A percentile compares a stretch with the other conserved stretches of the same genome.
These are phyloP conservation scores for Zygosaccharomyces rouxii DNA, from an alignment of 805 yeast species.

Conservation along the genomic window DNA sequence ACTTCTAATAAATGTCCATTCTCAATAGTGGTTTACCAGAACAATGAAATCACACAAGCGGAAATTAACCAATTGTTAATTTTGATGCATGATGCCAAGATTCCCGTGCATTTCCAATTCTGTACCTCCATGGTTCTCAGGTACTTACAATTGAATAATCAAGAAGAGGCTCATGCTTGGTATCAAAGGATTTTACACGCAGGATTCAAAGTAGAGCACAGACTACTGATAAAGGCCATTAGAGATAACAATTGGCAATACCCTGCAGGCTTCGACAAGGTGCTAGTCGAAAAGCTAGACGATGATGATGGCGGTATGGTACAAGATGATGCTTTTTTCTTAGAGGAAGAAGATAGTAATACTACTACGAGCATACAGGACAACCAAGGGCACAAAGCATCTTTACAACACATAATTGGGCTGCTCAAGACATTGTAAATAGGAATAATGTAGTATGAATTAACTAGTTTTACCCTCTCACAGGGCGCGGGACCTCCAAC, in stretches of 20 bases:
- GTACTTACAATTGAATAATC: constrained; percentile 15
- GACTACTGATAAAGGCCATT: constrained; percentile 16
- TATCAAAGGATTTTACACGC: constrained; percentile 24
- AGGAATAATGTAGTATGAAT: neutral
- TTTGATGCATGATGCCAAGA: constrained; percentile 22
- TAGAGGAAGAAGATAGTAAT: constrained; percentile 8
- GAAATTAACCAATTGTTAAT: constrained; percentile 19
- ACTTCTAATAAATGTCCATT: constrained; percentile 23
- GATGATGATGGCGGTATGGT: neutral
- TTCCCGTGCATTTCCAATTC: constrained; percentile 26
- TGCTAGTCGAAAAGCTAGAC: constrained; percentile 13
- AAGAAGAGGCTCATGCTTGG: constrained; percentile 28
- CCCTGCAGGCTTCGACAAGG: constrained; percentile 19
- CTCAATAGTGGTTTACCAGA: constrained; percentile 24
- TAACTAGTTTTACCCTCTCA: neutral
- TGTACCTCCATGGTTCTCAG: constrained; percentile 27
- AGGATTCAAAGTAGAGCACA: constrained; percentile 24
- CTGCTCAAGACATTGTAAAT: constrained; percentile 6
- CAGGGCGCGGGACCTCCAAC: neutral
- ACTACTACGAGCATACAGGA: neutral
- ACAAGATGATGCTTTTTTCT: constrained; percentile 8
- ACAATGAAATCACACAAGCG: constrained; percentile 14
- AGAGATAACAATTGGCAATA: constrained; percentile 25
- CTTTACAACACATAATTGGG: constrained; percentile 7
- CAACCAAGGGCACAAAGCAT: neutral